Evolutionary conservation across 2,329 filamentous ascomycete species (phyloP).

Genomic region (Aspergillus tubingensis): DNA sequence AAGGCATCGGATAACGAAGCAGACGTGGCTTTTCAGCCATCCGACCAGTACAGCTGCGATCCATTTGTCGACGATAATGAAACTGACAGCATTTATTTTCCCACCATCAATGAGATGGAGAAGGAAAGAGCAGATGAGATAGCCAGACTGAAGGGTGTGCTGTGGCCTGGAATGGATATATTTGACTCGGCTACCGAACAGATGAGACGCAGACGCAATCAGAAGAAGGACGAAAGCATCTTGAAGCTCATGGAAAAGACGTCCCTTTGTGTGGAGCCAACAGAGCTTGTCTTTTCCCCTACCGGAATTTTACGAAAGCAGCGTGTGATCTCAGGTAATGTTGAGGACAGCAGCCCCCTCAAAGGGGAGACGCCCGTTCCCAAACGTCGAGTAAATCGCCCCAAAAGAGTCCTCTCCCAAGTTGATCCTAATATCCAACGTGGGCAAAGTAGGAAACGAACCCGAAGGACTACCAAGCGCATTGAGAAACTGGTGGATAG

Average conservation of each 20-base stretch:
- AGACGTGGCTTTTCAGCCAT: not conserved
- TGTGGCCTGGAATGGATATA: conserved; percentile 55
- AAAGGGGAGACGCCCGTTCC: conserved; percentile 49
- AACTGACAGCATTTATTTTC: conserved; percentile 18
- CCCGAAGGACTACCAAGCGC: conserved; percentile 19
- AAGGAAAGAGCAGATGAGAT: conserved; percentile 41
- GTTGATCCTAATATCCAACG: conserved; percentile 36
- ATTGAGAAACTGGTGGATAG: conserved; percentile 12
- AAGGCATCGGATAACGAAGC: conserved; percentile 4
- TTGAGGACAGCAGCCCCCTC: conserved; percentile 50
- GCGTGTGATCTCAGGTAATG: conserved; percentile 51
- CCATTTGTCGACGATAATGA: conserved; percentile 25
- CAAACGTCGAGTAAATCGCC: conserved; percentile 35
- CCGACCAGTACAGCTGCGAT: conserved; percentile 19
- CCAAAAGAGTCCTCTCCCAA: conserved; percentile 35
- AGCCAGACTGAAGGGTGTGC: conserved; percentile 48
- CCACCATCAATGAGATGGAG: conserved; percentile 26
- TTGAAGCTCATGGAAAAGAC: conserved; percentile 50
- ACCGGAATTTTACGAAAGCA: conserved; percentile 45
- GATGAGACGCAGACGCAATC: conserved; percentile 53
- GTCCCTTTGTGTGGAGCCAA: conserved; percentile 48
- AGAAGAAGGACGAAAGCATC: conserved; percentile 52
- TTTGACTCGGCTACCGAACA: conserved; percentile 54
- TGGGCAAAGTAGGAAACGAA: conserved; percentile 30
- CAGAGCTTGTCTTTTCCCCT: conserved; percentile 51